Evolutionary conservation across 345 rosid species (phyloP).

Genomic region (Salix udensis): DNA sequence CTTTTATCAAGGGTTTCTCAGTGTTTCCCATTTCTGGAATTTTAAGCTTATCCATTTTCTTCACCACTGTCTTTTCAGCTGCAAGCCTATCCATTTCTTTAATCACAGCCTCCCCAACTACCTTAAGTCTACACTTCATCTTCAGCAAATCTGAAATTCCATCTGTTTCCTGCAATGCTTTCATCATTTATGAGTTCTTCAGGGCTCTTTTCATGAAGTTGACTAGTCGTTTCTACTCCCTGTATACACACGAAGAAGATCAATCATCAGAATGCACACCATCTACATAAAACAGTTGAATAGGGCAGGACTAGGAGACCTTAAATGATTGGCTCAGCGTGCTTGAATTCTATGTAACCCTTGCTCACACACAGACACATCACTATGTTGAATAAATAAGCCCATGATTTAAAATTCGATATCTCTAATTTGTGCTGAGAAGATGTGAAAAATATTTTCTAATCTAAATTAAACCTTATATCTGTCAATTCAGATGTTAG

Average conservation of each 20-base stretch:
- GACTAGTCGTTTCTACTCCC: conserved; percentile 24
- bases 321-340: neutral
- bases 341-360: neutral
- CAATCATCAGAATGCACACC: conserved; percentile 1
- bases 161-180: conserved; percentile 24
- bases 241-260: conserved; percentile 15
- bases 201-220: conserved; percentile 19
- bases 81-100: conserved; percentile 10
- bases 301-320: neutral
- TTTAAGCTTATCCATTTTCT: conserved; percentile 42
- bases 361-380: neutral
- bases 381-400: neutral
- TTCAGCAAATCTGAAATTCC: conserved; percentile 51
- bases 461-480: neutral
- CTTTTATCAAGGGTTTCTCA: conserved; percentile 13
- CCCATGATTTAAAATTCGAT: neutral
- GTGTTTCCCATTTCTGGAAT: conserved; percentile 24
- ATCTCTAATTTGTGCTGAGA: neutral
- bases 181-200: conserved; percentile 29
- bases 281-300: conserved; percentile 2
- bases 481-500: neutral
- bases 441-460: neutral
- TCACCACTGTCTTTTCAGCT: conserved; percentile 44
- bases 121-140: conserved; percentile 46
- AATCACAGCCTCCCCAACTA: conserved; percentile 32